These are phyloP conservation scores for Mrakia blollopis DNA, from an alignment of 768 basidiomycete genomes.

Conservation along the genomic window DNA sequence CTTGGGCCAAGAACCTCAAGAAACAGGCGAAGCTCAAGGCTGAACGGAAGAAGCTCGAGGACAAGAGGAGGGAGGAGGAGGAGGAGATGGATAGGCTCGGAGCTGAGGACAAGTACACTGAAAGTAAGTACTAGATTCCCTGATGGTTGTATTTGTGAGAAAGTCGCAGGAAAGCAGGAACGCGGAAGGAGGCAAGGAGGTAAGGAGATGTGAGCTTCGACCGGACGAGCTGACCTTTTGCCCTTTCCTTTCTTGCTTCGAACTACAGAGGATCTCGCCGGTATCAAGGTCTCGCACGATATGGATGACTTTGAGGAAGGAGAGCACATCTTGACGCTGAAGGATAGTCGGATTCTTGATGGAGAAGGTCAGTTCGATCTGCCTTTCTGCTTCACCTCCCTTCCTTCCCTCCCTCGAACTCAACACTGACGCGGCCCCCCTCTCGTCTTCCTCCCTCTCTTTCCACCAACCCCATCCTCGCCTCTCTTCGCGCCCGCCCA, in stretches of 20 bases:
- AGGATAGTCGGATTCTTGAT: constrained; percentile 91
- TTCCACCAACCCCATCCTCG: not conserved
- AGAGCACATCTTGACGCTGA: constrained; percentile 89
- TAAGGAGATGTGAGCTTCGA: not conserved
- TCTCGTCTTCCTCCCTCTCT: not conserved
- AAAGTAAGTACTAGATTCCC: constrained; percentile 56
- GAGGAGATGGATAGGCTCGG: constrained; percentile 76
- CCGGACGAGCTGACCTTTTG: constrained; percentile 1
- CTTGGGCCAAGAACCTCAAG: constrained; percentile 89
- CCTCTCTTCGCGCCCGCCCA: not conserved
- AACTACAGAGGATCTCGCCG: constrained; percentile 74
- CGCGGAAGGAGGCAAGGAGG: not conserved
- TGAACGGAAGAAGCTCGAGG: constrained; percentile 65
- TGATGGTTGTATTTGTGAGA: not conserved
- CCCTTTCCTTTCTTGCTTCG: not conserved
- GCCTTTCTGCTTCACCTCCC: not conserved
- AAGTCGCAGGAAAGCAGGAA: not conserved
- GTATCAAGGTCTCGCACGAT: constrained; percentile 94
- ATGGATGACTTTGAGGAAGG: constrained; percentile 88
- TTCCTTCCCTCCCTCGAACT: constrained; percentile 11
- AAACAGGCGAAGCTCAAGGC: constrained; percentile 59
- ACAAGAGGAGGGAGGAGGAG: constrained; percentile 72
- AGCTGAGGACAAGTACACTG: constrained; percentile 71
- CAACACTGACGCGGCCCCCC: constrained; percentile 2
- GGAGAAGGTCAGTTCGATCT: constrained; percentile 65